Conservation (phyloP, 345 rosid species). For the Cardamine occulta region DNA sequence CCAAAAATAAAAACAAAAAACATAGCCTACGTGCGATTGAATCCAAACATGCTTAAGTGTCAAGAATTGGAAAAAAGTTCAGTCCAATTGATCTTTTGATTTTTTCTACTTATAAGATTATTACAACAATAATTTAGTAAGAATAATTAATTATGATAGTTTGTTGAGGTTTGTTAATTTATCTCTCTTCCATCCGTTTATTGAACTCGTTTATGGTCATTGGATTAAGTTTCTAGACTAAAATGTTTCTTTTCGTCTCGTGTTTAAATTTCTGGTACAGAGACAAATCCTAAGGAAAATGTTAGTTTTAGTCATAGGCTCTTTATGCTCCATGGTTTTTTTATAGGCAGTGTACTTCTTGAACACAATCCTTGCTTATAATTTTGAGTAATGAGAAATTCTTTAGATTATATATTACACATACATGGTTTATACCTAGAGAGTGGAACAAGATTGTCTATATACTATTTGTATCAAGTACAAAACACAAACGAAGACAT, state of each 20-base stretch:
- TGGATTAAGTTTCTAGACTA: neutral
- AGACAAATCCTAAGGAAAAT: neutral
- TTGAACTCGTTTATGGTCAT: neutral
- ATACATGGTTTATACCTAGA: neutral
- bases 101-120: neutral
- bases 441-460: constrained; percentile 10
- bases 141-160: neutral
- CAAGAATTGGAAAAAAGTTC: neutral
- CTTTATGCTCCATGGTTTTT: neutral
- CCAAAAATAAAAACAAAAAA: neutral
- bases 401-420: constrained; percentile 8
- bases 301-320: neutral
- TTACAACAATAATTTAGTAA: neutral
- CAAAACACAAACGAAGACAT: constrained; percentile 25
- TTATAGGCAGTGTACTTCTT: neutral
- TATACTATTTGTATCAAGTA: constrained; percentile 13
- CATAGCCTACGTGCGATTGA: neutral
- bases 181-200: neutral
- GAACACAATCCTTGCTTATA: neutral
- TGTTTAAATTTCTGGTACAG: neutral
- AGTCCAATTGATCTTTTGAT: neutral
- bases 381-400: neutral
- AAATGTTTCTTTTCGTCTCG: neutral
- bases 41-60: neutral
- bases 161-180: neutral